A percentile compares a stretch with the other conserved stretches of the same genome.
phyloP scores from a whole-genome alignment of 169 alveolate species.

The Perkinsus chesapeaki region DNA sequence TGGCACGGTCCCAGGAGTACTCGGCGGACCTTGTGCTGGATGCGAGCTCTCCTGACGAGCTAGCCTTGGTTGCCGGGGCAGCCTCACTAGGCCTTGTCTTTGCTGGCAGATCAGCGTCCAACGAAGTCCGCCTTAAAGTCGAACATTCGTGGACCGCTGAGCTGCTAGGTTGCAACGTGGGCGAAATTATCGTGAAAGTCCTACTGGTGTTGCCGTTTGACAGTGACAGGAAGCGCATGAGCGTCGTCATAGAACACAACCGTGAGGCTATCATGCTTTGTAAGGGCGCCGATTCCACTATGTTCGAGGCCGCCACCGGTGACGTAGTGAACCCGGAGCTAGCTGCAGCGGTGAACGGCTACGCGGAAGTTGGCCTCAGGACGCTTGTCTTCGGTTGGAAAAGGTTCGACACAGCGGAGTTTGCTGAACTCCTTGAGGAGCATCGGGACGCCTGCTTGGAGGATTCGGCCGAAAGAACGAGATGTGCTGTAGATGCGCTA shows the following conservation, averaged over 20 bases:
- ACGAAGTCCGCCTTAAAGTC: not conserved
- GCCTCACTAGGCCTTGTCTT: constrained; percentile 51
- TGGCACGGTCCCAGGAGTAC: not conserved
- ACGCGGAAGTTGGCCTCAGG: constrained; percentile 74
- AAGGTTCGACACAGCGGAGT: constrained; percentile 51
- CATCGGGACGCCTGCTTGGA: constrained; percentile 54
- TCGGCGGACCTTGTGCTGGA: constrained; percentile 14
- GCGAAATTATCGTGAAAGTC: constrained; percentile 37
- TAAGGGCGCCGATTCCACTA: constrained; percentile 58
- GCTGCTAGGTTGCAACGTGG: constrained; percentile 7
- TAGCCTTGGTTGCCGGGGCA: constrained; percentile 53
- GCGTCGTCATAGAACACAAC: constrained; percentile 58
- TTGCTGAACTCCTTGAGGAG: constrained; percentile 48
- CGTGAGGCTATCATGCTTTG: constrained; percentile 15
- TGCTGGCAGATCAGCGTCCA: constrained; percentile 29
- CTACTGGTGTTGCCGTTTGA: constrained; percentile 79
- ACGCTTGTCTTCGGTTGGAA: constrained; percentile 74
- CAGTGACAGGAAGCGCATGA: constrained; percentile 82
- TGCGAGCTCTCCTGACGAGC: constrained; percentile 64
- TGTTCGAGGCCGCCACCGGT: not conserved
- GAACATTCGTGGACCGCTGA: not conserved
- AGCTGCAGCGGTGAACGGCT: constrained; percentile 31
- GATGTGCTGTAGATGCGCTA: constrained; percentile 63
- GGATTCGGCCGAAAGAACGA: constrained; percentile 55
- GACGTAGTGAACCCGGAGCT: not conserved